A percentile compares a stretch with the other conserved stretches of the same genome.
These are phyloP conservation scores for Coemansia sp. DNA, from an alignment of 192 early-diverging fungal species.

Conservation along the genomic window DNA sequence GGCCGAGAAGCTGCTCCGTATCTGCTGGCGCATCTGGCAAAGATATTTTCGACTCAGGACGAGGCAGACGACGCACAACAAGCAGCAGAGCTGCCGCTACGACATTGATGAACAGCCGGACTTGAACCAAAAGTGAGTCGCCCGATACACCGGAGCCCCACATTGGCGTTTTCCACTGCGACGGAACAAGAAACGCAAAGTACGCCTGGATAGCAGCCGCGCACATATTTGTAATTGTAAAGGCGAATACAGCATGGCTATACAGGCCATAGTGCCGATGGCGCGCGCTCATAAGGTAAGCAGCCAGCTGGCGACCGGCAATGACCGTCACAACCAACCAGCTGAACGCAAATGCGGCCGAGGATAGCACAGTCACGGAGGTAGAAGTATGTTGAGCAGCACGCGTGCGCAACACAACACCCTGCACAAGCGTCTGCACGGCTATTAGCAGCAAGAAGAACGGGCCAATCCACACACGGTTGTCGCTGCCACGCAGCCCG, in stretches of 20 bases:
- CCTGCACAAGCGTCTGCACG: constrained; percentile 6
- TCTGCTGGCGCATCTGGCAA: background rate
- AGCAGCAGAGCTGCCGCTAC: constrained; percentile 10
- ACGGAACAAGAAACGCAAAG: constrained; percentile 11
- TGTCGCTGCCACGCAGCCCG: constrained; percentile 8
- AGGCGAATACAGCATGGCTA: background rate
- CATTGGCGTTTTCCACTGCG: constrained; percentile 15
- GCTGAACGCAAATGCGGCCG: background rate
- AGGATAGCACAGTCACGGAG: background rate
- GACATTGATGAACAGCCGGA: background rate
- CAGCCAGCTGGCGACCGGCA: constrained; percentile 1
- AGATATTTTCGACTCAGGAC: background rate
- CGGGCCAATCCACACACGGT: constrained; percentile 35
- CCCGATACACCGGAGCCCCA: background rate
- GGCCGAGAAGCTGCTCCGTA: background rate
- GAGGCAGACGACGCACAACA: constrained; percentile 8
- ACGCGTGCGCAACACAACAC: background rate
- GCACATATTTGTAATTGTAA: background rate
- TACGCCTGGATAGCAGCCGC: constrained; percentile 8
- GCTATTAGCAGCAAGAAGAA: constrained; percentile 8
- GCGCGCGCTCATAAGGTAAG: constrained; percentile 4
- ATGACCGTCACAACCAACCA: constrained; percentile 1
- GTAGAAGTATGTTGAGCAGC: background rate
- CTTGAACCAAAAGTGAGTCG: background rate
- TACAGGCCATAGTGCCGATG: constrained; percentile 22